phyloP scores from a whole-genome alignment of 805 yeast species.

The Candida yuanshanica region DNA sequence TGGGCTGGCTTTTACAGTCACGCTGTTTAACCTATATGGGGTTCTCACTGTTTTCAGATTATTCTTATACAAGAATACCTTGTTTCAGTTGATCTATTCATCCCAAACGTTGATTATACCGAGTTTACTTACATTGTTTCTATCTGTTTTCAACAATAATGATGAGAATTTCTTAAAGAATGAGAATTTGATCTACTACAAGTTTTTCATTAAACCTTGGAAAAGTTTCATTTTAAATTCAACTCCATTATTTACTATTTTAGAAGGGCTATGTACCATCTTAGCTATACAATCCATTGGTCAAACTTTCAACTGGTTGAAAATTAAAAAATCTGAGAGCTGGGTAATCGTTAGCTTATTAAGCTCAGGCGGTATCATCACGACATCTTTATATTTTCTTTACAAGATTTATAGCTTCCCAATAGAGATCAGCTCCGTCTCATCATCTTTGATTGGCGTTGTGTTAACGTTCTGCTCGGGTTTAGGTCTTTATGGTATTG shows the following conservation, averaged over 20 bases:
- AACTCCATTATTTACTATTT: conserved; percentile 81
- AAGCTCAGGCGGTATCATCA: conserved; percentile 66
- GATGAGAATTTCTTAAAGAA: conserved; percentile 19
- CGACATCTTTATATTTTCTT: conserved; percentile 72
- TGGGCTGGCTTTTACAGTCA: conserved; percentile 77
- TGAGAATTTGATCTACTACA: conserved; percentile 23
- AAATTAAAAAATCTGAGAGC: conserved; percentile 52
- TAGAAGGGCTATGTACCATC: conserved; percentile 91
- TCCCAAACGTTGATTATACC: conserved; percentile 82
- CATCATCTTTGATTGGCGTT: conserved; percentile 84
- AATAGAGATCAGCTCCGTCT: conserved; percentile 52
- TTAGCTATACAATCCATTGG: conserved; percentile 91
- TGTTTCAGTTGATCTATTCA: conserved; percentile 51
- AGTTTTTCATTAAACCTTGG: conserved; percentile 59
- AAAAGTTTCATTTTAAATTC: conserved; percentile 63
- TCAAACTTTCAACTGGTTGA: conserved; percentile 69
- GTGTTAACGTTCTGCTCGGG: conserved; percentile 70
- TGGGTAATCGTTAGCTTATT: conserved; percentile 75
- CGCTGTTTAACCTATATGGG: conserved; percentile 67
- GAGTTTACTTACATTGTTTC: conserved; percentile 63
- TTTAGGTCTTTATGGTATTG: conserved; percentile 77
- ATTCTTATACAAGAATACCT: conserved; percentile 28
- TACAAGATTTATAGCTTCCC: conserved; percentile 80
- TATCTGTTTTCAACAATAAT: conserved; percentile 45
- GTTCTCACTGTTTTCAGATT: conserved; percentile 68